These are phyloP conservation scores for Orbilia ellipsospora DNA, from an alignment of 2,329 filamentous ascomycete species.

Conservation along the genomic window DNA sequence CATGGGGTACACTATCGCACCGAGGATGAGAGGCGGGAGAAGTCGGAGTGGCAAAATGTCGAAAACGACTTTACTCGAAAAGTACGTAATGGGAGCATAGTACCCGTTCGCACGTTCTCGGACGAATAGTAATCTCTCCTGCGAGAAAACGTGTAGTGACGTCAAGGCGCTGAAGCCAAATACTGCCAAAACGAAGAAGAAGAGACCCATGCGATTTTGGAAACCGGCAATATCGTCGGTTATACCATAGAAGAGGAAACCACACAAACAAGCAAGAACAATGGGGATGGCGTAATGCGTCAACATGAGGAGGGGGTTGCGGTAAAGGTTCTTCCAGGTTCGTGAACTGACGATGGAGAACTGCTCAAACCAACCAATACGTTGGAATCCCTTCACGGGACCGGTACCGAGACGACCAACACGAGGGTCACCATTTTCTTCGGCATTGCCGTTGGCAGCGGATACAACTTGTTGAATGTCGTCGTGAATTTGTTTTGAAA, in stretches of 20 bases:
- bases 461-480: slow-evolving; percentile 79
- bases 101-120: slow-evolving; percentile 96
- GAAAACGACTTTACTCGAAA: slow-evolving; percentile 95
- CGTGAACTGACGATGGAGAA: slow-evolving; percentile 89
- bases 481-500: slow-evolving; percentile 77
- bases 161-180: slow-evolving; percentile 98
- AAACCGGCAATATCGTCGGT: slow-evolving; percentile 97
- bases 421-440: slow-evolving; percentile 67
- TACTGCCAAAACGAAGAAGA: slow-evolving; percentile 95
- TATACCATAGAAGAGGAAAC: slow-evolving; percentile 94
- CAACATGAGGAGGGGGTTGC: slow-evolving; percentile 97
- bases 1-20: slow-evolving; percentile 97
- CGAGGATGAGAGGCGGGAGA: slow-evolving; percentile 93
- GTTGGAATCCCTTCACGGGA: slow-evolving; percentile 82
- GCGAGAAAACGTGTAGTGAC: slow-evolving; percentile 90
- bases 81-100: slow-evolving; percentile 93
- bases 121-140: slow-evolving; percentile 89
- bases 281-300: slow-evolving; percentile 98
- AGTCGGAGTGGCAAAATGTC: slow-evolving; percentile 95
- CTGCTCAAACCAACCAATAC: slow-evolving; percentile 81
- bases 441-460: slow-evolving; percentile 70
- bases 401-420: slow-evolving; percentile 64
- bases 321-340: slow-evolving; percentile 97
- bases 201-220: slow-evolving; percentile 94
- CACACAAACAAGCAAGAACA: slow-evolving; percentile 82